These are phyloP conservation scores for Stagonosporopsis cucurbitacearum DNA, from an alignment of 2,329 filamentous ascomycete genomes.

Conservation along the genomic window DNA sequence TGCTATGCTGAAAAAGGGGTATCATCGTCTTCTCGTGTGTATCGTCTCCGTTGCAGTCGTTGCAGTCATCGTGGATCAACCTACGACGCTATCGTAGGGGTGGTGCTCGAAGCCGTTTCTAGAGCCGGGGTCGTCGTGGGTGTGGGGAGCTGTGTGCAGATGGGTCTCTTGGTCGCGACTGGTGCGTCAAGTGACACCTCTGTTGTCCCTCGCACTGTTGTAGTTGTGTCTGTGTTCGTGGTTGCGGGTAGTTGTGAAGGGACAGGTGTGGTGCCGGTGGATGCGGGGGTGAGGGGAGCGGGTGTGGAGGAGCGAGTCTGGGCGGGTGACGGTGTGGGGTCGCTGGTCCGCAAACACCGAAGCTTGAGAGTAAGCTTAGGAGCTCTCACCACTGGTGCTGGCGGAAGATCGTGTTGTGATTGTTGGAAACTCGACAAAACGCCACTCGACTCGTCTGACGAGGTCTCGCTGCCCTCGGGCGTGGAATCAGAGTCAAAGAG, in stretches of 20 bases:
- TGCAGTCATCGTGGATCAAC: neutral
- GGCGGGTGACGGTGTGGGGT: constrained; percentile 25
- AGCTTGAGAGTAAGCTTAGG: constrained; percentile 43
- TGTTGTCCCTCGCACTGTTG: neutral
- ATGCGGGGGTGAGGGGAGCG: constrained; percentile 15
- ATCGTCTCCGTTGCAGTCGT: constrained; percentile 8
- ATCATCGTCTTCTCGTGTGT: constrained; percentile 33
- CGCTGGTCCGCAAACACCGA: constrained; percentile 38
- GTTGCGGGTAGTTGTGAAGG: constrained; percentile 3
- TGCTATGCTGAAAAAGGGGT: constrained; percentile 21
- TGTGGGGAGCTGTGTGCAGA: constrained; percentile 9
- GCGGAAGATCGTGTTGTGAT: constrained; percentile 30
- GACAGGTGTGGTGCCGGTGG: constrained; percentile 18
- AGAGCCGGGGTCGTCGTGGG: constrained; percentile 15
- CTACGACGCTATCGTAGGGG: constrained; percentile 4
- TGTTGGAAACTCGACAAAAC: constrained; percentile 35
- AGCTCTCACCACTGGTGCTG: constrained; percentile 28
- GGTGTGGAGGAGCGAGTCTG: constrained; percentile 30
- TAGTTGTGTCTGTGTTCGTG: neutral
- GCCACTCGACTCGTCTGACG: constrained; percentile 44
- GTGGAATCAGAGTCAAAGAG: constrained; percentile 53
- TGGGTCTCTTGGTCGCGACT: neutral
- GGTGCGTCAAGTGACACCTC: neutral
- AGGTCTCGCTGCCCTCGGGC: constrained; percentile 44
- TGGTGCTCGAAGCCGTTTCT: constrained; percentile 1